Base-by-base conservation (phyloP, 2,329 filamentous ascomycete species). In the Aspergillus pseudonomiae region DNA sequence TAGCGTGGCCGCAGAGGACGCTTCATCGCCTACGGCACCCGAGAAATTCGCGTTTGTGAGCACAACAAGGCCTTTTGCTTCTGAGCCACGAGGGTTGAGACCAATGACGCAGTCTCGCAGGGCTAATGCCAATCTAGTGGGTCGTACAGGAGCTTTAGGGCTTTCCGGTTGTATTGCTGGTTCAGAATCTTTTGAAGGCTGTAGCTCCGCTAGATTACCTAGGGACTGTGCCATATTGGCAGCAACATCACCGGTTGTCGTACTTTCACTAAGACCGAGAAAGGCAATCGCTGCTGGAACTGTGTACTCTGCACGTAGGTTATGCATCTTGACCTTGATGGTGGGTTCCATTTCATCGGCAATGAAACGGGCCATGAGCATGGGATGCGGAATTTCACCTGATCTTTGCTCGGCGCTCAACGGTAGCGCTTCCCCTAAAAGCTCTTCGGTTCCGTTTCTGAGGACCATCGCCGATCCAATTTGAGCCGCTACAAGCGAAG, bases 331-430 rank as follows among this genome's bases (percentile, higher is more conserved):
- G 63, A 97, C 77, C 75, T 96, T 97, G 68, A 97, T 83, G 7
- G 92, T 89, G 0, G 96, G 94, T 67, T 98, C 94, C 79, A 96
- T 92, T 74, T 98, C 94, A 74, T 98, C 94, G 0, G 93, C 93
- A 68, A 99, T 91, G 80, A 97, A 91, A 57, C 95, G 87, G 63
- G 91, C 87, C 89, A 96, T 97, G 59, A 98, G 76, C 67, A 94
- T 92, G 0, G 89, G 88, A 19, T 78, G 69, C 19, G 63, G 60
- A 9, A 66, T 60, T 24, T 67, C 58, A 14, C 61, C 62, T 32
- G 55, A 28, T 36, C 57, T 62, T 43, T 73, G 60, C 45, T 63
- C 68, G 46, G 67, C 68, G 39, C 63, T 68, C 63, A 75, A 67
- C 4, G 80, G 74, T 10, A 87, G 71, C n/a, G 87, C 82, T 68